Percentiles rank a stretch among this genome's conserved stretches.
Evolutionary conservation across 331 rosid genomes (phyloP).

Genomic region (Acacia concinna): DNA sequence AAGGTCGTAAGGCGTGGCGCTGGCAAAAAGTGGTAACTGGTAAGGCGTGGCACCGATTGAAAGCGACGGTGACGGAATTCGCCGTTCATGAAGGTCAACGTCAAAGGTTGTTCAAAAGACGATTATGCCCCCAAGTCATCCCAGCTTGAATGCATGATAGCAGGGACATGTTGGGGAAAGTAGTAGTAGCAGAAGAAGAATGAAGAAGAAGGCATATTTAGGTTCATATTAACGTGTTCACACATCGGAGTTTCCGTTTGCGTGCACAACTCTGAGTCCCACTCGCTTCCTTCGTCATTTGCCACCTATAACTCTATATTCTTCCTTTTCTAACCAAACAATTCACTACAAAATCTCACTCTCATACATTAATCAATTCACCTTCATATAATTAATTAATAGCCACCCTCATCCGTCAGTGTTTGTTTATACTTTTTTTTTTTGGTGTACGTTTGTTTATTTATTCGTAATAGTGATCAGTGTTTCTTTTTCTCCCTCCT

Average conservation of each 20-base stretch:
- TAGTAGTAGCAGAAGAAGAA: no score
- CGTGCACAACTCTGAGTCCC: constrained; percentile 36
- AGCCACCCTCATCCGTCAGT: background rate
- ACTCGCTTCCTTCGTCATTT: background rate
- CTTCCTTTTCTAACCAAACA: no score
- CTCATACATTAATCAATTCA: background rate
- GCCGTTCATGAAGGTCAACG: background rate
- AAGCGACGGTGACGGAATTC: background rate
- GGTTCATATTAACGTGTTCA: background rate
- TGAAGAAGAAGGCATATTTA: background rate
- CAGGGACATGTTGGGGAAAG: background rate
- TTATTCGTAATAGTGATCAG: no score
- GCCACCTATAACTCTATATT: background rate
- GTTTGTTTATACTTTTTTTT: background rate
- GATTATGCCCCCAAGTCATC: background rate
- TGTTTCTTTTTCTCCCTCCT: no score
- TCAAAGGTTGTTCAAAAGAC: background rate
- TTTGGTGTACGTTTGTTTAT: no score
- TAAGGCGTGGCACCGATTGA: background rate
- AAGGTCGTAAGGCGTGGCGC: background rate
- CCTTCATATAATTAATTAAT: background rate
- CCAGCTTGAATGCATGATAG: background rate
- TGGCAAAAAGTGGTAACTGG: no score
- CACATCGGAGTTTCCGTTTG: background rate
- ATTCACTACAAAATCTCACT: background rate